phyloP scores from a whole-genome alignment of 305 asterid species.

The Nicotiana rustica region DNA sequence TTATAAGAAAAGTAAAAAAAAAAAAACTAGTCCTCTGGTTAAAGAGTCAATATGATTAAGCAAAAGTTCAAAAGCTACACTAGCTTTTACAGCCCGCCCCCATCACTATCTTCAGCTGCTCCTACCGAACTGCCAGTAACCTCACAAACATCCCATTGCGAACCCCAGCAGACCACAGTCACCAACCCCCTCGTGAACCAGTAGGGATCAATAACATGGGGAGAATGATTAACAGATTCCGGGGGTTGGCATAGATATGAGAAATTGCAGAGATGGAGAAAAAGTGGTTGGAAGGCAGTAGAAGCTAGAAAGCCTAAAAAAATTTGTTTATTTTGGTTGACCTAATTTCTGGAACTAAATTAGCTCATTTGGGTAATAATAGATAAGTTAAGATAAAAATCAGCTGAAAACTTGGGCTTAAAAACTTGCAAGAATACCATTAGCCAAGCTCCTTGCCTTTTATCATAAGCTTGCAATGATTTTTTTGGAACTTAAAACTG shows the following conservation, averaged over 20 bases:
- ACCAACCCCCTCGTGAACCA: not conserved
- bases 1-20: too few species aligned
- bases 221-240: not conserved
- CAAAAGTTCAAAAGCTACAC: conserved; percentile 9
- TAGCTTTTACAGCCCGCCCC: not conserved
- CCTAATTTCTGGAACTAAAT: conserved; percentile 10
- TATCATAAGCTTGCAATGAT: not conserved
- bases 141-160: not conserved
- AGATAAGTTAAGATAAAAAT: conserved; percentile 1
- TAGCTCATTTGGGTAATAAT: not conserved
- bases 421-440: not conserved
- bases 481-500: not conserved
- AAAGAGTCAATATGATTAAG: not conserved
- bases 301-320: not conserved
- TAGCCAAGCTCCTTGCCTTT: conserved; percentile 14
- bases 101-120: not conserved
- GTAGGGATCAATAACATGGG: not conserved
- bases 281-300: not conserved
- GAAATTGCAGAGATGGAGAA: not conserved
- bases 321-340: conserved; percentile 14
- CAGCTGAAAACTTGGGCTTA: not conserved
- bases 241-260: not conserved
- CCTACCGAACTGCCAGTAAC: not conserved
- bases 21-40: not conserved
- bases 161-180: not conserved